Conservation (phyloP, 163 green algal genomes). For the Chlamydomonas reinhardtii region DNA sequence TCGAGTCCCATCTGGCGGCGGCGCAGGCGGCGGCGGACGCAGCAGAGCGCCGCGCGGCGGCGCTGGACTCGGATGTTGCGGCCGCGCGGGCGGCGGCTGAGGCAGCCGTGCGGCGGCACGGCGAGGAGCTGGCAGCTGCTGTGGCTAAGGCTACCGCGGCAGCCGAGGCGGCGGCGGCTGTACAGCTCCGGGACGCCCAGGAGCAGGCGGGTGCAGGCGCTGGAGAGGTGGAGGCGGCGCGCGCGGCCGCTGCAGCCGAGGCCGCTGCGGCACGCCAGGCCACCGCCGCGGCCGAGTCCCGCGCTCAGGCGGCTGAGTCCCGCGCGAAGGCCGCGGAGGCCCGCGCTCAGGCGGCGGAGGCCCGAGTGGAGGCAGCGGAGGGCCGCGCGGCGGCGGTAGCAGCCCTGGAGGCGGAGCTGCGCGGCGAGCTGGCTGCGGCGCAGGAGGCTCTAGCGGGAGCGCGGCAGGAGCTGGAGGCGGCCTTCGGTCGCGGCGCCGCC, state of each 20-base stretch:
- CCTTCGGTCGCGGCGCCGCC: background rate
- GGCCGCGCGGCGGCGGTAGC: background rate
- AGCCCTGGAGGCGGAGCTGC: background rate
- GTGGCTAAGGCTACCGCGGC: background rate
- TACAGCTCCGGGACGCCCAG: background rate
- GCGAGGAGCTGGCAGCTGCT: slow-evolving; percentile 3
- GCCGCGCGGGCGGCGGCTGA: background rate
- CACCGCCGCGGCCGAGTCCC: background rate
- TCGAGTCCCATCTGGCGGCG: slow-evolving; percentile 18
- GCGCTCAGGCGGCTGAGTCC: background rate
- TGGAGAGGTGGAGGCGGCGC: background rate
- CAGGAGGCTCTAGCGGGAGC: slow-evolving; percentile 11
- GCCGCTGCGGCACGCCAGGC: background rate
- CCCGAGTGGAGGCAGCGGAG: background rate
- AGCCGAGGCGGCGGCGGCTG: background rate
- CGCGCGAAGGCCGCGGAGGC: background rate
- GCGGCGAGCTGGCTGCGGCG: slow-evolving; percentile 5
- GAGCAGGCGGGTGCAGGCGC: background rate
- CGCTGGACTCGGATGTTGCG: slow-evolving; percentile 9
- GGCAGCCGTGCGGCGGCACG: background rate
- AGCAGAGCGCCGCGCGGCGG: background rate
- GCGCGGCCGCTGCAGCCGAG: background rate
- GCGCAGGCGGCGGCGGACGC: background rate
- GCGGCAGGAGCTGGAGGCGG: slow-evolving; percentile 1
- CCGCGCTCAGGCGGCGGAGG: background rate